Base-by-base conservation (phyloP, 2,329 filamentous ascomycete species). In the Ilyonectria mors-panacis region DNA sequence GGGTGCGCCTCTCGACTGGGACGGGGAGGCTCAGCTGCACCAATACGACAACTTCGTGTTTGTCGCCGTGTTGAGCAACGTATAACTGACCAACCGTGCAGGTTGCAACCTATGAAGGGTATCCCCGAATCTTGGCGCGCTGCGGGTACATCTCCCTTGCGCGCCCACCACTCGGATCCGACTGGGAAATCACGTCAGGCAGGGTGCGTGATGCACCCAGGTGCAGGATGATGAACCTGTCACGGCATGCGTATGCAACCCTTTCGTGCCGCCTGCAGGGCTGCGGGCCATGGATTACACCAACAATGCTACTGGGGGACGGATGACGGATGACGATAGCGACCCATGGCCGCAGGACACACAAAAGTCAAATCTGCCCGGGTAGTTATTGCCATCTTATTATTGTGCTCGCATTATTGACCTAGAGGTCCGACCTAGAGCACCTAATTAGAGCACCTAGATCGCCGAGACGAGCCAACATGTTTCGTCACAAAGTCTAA, bases 401-500 rank as follows among this genome's bases (percentile, higher is more conserved):
- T 42, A 33, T 33, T 56, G 47, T 30, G 47, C 58, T 61, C 33
- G 39, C 30, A 37, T 50, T 56, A 50, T 50, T 50, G 60, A 63
- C 60, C 55, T 26, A 26, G 26, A 26, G 4, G 26, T 4, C 26
- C 26, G 26, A 26, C 26, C 26, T 26, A 6, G 26, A 26, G 26
- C 26, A 26, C 26, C 26, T 26, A 26, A 26, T 26, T 26, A 26
- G 63, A 54, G 55, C 58, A 44, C 55, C 48, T 59, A 63, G 30
- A 37, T 21, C 21, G 28, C 21, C 48, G n/a, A 33, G n/a, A 35
- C 19, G 53, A 50, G 30, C 62, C 59, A 62, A 57, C 45, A 47
- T 61, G 65, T 64, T 73, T 74, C 70, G 72, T 67, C 65, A 66
- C 67, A 75, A 74, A 75, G 70, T 73, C 61, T 74, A 74, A 74